Base-by-base conservation (phyloP, 1,284 basidiomycete species). In the Mycena citricolor region DNA sequence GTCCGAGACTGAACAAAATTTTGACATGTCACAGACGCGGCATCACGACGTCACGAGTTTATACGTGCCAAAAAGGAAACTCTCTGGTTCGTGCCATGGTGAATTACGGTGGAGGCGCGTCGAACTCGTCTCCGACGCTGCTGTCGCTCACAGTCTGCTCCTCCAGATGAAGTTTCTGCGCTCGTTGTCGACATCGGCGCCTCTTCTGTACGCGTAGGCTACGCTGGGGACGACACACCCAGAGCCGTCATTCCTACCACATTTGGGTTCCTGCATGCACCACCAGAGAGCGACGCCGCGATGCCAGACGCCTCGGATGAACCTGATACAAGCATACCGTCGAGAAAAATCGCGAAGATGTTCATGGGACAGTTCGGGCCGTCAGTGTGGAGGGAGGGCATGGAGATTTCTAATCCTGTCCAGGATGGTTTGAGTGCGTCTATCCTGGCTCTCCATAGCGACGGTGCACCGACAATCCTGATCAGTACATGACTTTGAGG, bases 221-320 rank as follows among this genome's bases (percentile, higher is more conserved):
- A 95, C 65, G 95, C 97, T 13, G 97, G 97, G 38, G 95, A 99
- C 66, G 97, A 99, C 62, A 83, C 90, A 12, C 97, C 97, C 22
- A 93, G 94, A 65, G 86, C 89, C 20, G 83, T 98, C 50, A 81
- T 97, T 49, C 90, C 97, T 1, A 90, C 94, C 1, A 79, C 83
- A 42, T 98, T 93, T 66, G 94, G 93, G 19, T 94, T 86, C 66
- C 77, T 58, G 57, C 77, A 62, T 52, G 65, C 58, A 57, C 43
- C 65, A 8, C 53, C 61, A 2, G 73, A 77, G 42, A 61, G 60
- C 32, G 81, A 89, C 57, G 69, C 83, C 8, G 49, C 69, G 25
- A 86, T 84, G 83, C 61, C 58, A 7, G 81, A 83, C 31, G 61
- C 59, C 17, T 62, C 56, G 26, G 68, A 66, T 10, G 65, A 65